Percentiles rank a stretch among this genome's conserved stretches.
These are phyloP conservation scores for Pestalotiopsis sp. DNA, from an alignment of 2,329 filamentous ascomycete genomes.

Conservation along the genomic window DNA sequence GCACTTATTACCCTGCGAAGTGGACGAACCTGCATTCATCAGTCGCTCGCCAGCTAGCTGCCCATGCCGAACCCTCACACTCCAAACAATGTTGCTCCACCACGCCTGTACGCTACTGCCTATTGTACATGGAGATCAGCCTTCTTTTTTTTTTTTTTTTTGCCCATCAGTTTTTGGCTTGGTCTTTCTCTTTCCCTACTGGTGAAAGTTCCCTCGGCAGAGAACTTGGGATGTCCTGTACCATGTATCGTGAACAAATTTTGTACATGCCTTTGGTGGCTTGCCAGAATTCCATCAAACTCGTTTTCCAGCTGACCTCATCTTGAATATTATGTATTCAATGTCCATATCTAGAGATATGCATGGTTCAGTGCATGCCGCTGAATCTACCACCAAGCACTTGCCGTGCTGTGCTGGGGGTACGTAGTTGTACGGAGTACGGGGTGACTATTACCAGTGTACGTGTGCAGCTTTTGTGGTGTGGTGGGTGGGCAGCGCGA, in stretches of 20 bases:
- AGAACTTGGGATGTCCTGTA: too few species aligned
- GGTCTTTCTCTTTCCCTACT: too few species aligned
- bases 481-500: neutral
- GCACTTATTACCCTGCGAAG: neutral
- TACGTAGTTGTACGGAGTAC: neutral
- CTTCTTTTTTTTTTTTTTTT: neutral
- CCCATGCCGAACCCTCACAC: neutral
- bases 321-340: neutral
- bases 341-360: neutral
- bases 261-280: neutral
- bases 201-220: too few species aligned
- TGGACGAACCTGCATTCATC: constrained; percentile 4
- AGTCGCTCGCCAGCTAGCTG: neutral
- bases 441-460: neutral
- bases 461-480: neutral
- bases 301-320: constrained; percentile 1
- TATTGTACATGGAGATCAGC: neutral
- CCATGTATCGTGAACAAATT: neutral
- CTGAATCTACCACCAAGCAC: neutral
- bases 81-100: neutral
- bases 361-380: neutral
- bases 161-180: neutral
- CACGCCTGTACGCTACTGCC: neutral
- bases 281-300: neutral
- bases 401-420: neutral